phyloP scores from a whole-genome alignment of 345 rosid genomes.

The Camelina laxa region DNA sequence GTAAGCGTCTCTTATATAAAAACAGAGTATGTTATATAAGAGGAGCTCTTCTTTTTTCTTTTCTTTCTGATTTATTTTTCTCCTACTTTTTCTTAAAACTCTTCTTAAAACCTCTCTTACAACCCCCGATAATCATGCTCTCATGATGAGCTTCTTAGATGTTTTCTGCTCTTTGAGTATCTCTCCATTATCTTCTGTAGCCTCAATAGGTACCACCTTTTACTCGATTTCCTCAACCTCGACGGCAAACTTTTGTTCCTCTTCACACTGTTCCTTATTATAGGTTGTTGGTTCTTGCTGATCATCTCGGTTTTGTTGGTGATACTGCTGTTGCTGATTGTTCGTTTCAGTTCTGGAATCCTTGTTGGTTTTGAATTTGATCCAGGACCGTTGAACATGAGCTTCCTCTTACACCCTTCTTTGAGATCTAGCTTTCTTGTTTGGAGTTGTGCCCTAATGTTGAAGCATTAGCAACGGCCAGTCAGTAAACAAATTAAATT shows the following conservation, averaged over 20 bases:
- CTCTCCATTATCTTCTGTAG: conserved; percentile 27
- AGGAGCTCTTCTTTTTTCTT: too few species aligned
- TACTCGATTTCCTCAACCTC: conserved; percentile 47
- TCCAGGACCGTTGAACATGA: conserved; percentile 39
- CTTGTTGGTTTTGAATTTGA: conserved; percentile 39
- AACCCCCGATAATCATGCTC: too few species aligned
- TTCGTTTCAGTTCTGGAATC: conserved; percentile 43
- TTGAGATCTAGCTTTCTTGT: conserved; percentile 33
- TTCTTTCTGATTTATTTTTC: too few species aligned
- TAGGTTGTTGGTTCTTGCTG: conserved; percentile 30
- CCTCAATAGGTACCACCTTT: conserved; percentile 48
- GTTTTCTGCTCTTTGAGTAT: conserved; percentile 20
- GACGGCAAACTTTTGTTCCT: conserved; percentile 43
- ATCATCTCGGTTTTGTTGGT: conserved; percentile 9
- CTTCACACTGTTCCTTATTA: conserved; percentile 34
- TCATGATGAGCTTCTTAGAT: conserved; percentile 26
- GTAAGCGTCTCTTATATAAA: too few species aligned
- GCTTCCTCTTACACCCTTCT: conserved; percentile 42
- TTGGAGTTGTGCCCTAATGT: conserved; percentile 27
- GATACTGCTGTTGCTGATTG: conserved; percentile 29
- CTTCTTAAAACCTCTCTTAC: too few species aligned
- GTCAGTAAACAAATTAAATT: too few species aligned
- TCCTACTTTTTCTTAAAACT: too few species aligned
- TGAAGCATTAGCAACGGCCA: too few species aligned
- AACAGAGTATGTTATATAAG: too few species aligned